Evolutionary conservation across 2,329 filamentous ascomycete species (phyloP), one percentile per base, ranked within the genome.

Genomic region (Aureobasidium vineae): DNA sequence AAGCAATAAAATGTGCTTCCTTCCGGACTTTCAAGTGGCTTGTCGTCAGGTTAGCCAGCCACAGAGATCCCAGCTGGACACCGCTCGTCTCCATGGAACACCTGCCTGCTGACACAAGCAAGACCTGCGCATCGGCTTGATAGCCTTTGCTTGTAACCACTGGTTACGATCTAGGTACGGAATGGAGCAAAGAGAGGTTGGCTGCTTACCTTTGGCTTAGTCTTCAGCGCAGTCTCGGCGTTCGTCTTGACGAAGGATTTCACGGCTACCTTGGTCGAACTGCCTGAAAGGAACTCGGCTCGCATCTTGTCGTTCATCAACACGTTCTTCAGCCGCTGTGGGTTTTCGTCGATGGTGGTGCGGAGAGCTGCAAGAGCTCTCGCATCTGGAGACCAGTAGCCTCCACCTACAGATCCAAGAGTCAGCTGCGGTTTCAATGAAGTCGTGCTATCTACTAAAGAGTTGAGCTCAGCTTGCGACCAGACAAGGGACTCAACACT

Each of bases 331-430:
- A 96, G 86, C 66, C 85, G 84, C 56, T 84, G 80, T 15, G 92
- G 88, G 68, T 88, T 85, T 71, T 85, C 83, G 78, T 96, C 90
- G 74, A 97, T 89, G 74, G 88, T 89, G 38, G 84, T 82, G 67
- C 93, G 86, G 75, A 97, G 79, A 69, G 83, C 83, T 41, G 84
- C 84, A 16, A 95, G 79, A n/a, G 87, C 81, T 5, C 80, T 79
- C 1, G 85, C 84, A 63, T 92, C 90, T 1, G 91, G 91, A 72
- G 88, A 85, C 91, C 91, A 97, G 19, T 96, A 79, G 1, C 93
- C 92, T 54, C 91, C 91, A 67, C 90, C 86, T 88, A 75, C 38
- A 70, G 67, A 66, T 68, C 67, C 21, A 52, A 41, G 10, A 23
- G 64, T 69, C 33, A 68, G 67, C 43, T 31, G 41, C 23, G 15